Conservation (phyloP, 768 basidiomycete genomes). For the Cystofilobasidium macerans region DNA sequence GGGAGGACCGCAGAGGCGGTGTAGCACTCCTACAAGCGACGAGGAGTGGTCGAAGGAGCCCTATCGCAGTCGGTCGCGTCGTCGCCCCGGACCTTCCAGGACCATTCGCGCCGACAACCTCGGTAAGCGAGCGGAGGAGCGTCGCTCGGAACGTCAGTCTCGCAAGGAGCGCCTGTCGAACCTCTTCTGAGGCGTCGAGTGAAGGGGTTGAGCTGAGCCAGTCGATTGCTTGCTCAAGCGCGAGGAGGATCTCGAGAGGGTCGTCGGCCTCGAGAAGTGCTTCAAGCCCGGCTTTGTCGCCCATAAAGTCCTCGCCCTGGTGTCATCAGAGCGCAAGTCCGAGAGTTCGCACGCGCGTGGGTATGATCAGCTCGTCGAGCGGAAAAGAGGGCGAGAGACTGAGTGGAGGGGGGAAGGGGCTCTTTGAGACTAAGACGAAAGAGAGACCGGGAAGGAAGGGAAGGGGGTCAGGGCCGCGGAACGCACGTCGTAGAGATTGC, state of each 20-base stretch:
- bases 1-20: no score
- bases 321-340: not conserved
- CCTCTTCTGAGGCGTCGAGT: slow-evolving; percentile 28
- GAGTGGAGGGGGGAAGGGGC: slow-evolving; percentile 25
- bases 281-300: slow-evolving; percentile 78
- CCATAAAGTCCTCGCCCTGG: slow-evolving; percentile 78
- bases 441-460: no score
- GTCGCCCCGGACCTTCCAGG: no score
- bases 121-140: slow-evolving; percentile 27
- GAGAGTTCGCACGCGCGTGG: no score
- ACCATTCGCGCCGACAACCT: slow-evolving; percentile 11
- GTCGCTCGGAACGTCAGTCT: slow-evolving; percentile 30
- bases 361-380: no score
- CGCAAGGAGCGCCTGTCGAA: slow-evolving; percentile 25
- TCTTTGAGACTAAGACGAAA: slow-evolving; percentile 26
- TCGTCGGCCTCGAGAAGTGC: slow-evolving; percentile 57
- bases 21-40: slow-evolving; percentile 4
- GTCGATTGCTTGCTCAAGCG: slow-evolving; percentile 50
- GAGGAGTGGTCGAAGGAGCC: slow-evolving; percentile 1
- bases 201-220: slow-evolving; percentile 44
- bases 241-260: slow-evolving; percentile 46
- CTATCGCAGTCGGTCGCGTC: not conserved
- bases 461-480: not conserved
- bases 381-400: no score
- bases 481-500: slow-evolving; percentile 65